Conservation (phyloP, 164 flowering plant genomes). For the Magnolia kwangsiensis region DNA sequence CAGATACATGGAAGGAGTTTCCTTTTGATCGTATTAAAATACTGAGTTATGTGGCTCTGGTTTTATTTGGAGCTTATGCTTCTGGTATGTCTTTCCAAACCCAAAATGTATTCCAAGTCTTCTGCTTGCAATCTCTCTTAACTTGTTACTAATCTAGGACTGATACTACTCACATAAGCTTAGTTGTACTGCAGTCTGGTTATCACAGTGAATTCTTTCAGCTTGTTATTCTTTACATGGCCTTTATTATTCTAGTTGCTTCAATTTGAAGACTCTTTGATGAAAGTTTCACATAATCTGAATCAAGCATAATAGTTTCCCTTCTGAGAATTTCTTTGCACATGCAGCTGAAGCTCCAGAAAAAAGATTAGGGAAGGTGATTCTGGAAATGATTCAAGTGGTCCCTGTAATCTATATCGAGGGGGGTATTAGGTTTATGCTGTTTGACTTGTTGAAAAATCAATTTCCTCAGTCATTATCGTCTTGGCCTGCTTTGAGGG, state of each 20-base stretch:
- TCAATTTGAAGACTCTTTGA: neutral
- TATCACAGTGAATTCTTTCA: neutral
- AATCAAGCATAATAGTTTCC: neutral
- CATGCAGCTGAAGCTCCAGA: constrained; percentile 24
- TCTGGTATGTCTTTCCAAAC: constrained; percentile 14
- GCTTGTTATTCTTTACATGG: neutral
- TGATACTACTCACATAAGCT: neutral
- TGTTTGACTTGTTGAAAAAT: constrained; percentile 18
- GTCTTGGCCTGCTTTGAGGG: constrained; percentile 23
- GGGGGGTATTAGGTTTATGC: constrained; percentile 24
- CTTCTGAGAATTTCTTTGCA: constrained; percentile 2
- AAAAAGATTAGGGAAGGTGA: constrained; percentile 23
- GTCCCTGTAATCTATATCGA: constrained; percentile 28
- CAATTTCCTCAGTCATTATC: constrained; percentile 22
- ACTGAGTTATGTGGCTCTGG: constrained; percentile 20
- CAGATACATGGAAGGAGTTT: constrained; percentile 30
- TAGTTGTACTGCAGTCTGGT: neutral
- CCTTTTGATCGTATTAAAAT: constrained; percentile 23
- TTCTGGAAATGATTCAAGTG: constrained; percentile 22
- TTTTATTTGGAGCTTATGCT: constrained; percentile 19
- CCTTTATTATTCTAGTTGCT: neutral
- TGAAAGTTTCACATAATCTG: neutral
- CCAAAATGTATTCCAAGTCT: neutral
- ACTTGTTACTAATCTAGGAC: neutral
- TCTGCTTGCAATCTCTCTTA: neutral